Conservation (phyloP, 176 grass and related monocot species). For the Oryza punctata region DNA sequence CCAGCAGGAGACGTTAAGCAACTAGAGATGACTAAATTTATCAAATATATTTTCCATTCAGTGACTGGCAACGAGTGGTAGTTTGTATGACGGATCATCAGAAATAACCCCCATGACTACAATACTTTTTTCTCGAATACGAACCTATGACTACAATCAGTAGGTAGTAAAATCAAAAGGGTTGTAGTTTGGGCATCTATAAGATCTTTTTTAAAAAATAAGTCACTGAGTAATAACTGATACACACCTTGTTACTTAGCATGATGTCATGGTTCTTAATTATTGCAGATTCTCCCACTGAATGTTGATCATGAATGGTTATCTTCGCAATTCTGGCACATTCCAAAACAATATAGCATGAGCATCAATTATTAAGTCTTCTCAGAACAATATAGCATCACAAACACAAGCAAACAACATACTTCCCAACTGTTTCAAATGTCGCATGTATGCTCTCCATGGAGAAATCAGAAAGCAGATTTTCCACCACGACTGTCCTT, state of each 20-base stretch:
- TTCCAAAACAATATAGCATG: slow-evolving; percentile 15
- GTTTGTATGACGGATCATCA: not conserved
- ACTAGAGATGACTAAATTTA: slow-evolving; percentile 24
- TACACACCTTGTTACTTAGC: slow-evolving; percentile 71
- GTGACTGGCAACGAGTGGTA: not conserved
- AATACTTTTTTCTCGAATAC: no score
- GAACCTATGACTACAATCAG: not conserved
- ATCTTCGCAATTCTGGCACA: slow-evolving; percentile 66
- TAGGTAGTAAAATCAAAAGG: not conserved
- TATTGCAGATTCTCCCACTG: slow-evolving; percentile 41
- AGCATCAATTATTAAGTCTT: not conserved
- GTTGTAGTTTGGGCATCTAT: not conserved
- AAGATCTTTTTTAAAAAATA: slow-evolving; percentile 9
- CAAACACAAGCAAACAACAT: slow-evolving; percentile 34
- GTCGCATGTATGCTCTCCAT: slow-evolving; percentile 61
- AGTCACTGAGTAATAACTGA: not conserved
- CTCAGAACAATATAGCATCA: slow-evolving; percentile 6
- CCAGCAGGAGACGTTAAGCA: not conserved
- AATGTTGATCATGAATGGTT: slow-evolving; percentile 66
- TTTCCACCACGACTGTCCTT: slow-evolving; percentile 77
- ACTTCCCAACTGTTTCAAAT: slow-evolving; percentile 77
- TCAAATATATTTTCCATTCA: slow-evolving; percentile 11
- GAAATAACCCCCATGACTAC: not conserved
- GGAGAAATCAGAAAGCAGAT: slow-evolving; percentile 71
- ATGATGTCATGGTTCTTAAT: slow-evolving; percentile 47